Evolutionary conservation across 176 grass and related monocot genomes (phyloP), one percentile per base, ranked within the genome.

Genomic region (Otatea glauca): DNA sequence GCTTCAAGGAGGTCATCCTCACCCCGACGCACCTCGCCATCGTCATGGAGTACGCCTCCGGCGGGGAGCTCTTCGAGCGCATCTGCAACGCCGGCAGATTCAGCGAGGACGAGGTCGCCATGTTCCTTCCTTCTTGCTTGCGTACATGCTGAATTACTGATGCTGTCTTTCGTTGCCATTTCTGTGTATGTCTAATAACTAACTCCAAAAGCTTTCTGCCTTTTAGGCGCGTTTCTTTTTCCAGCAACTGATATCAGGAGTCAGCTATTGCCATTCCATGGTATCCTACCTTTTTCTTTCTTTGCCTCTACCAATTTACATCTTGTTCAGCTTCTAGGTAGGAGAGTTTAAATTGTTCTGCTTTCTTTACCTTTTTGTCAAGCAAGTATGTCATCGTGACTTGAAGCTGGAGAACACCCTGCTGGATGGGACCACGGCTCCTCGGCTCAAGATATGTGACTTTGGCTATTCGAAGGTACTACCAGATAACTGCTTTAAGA

Each of bases 181-280:
- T n/a, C n/a, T n/a, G n/a, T n/a, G n/a, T n/a, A n/a, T n/a, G n/a
- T n/a, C n/a, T n/a, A n/a, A n/a, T n/a, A n/a, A n/a, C n/a, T n/a
- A n/a, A n/a, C n/a, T n/a, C n/a, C n/a, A n/a, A n/a, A n/a, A n/a
- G n/a, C n/a, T n/a, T n/a, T n/a, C n/a, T n/a, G n/a, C n/a, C n/a
- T n/a, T n/a, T n/a, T n/a, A n/a, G n/a, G n/a, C n/a, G n/a, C n/a
- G n/a, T n/a, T n/a, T n/a, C n/a, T n/a, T 97, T 80, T 97, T 97
- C 89, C 95, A 97, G 91, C 95, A 97, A 50, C 84, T 97, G 7
- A 94, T 97, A 71, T 94, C 80, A 74, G 95, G 95, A 23, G 95
- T 97, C 12, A 97, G 95, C 87, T 97, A 97, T 85, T 97, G 95
- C 82, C 95, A 97, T 82, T 94, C 83, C 84, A 94, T 94, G 95